A percentile compares a stretch with the other conserved stretches of the same genome.
Conservation (phyloP, 2,329 filamentous ascomycete species). For the Leptoxyphium fumago region DNA sequence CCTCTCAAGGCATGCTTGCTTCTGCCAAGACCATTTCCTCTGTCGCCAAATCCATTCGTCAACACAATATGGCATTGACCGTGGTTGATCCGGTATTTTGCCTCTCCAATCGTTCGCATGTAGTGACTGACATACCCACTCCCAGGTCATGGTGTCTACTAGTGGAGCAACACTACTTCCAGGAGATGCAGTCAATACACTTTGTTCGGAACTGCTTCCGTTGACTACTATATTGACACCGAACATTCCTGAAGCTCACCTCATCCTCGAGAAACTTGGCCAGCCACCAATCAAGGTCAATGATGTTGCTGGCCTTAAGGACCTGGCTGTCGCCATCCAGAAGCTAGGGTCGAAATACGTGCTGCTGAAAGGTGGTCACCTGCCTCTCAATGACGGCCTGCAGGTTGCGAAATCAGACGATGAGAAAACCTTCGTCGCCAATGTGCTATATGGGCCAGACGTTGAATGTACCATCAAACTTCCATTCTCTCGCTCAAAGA, state of each 20-base stretch:
- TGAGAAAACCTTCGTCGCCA: slow-evolving; percentile 54
- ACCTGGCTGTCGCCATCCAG: slow-evolving; percentile 51
- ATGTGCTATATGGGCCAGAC: slow-evolving; percentile 55
- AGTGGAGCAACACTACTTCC: slow-evolving; percentile 59
- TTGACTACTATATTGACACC: slow-evolving; percentile 57
- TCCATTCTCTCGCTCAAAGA: slow-evolving; percentile 55
- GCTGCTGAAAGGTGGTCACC: slow-evolving; percentile 79
- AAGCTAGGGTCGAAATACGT: slow-evolving; percentile 63
- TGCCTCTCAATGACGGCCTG: slow-evolving; percentile 55
- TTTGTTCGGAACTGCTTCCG: slow-evolving; percentile 48
- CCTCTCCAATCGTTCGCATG: not conserved
- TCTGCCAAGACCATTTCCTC: slow-evolving; percentile 54
- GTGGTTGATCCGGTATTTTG: slow-evolving; percentile 60
- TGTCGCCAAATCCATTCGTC: slow-evolving; percentile 48
- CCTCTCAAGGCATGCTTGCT: slow-evolving; percentile 63
- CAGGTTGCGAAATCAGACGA: slow-evolving; percentile 42
- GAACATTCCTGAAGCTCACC: slow-evolving; percentile 59
- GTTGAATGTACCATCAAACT: slow-evolving; percentile 51
- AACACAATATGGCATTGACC: slow-evolving; percentile 41
- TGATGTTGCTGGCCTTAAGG: slow-evolving; percentile 50
- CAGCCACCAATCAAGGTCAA: slow-evolving; percentile 33
- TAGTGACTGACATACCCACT: slow-evolving; percentile 1
- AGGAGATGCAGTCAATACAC: slow-evolving; percentile 43
- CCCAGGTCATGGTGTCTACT: slow-evolving; percentile 80
- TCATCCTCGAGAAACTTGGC: slow-evolving; percentile 44